Base-by-base conservation (phyloP, 106 monocot species). In the Xerophyta viscosa region DNA sequence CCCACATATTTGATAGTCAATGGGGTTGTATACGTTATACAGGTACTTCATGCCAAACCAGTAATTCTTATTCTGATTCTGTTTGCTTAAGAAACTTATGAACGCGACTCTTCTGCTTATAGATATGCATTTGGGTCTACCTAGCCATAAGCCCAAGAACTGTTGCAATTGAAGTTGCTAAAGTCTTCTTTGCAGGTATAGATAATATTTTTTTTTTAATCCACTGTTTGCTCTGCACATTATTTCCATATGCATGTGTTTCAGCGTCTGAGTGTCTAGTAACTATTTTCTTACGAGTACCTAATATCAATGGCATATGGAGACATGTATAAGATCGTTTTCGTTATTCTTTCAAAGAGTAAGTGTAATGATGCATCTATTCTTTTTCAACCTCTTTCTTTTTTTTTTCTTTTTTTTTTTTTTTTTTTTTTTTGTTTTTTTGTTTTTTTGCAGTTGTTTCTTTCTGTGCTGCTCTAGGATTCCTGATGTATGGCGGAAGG, bases 401-500 rank as follows among this genome's bases (percentile, higher is more conserved):
- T 46, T 33, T 33, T 33, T 33, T n/a, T 33, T 33, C 10, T 10
- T 10, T 33, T 10, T 10, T 10, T 10, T 33, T n/a, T n/a, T n/a
- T n/a, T n/a, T n/a, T n/a, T n/a, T n/a, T n/a, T 33, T 10, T 33
- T 33, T 33, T 33, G 33, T 33, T 33, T 33, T 10, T 33, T 5
- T 46, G 50, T 46, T 46, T 46, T 49, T 25, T 63, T 62, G 59
- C 70, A 96, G 94, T 52, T 60, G 76, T 85, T 23, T 89, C 94
- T 26, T 70, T 89, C 27, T 78, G 55, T 55, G 88, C 81, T 50
- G 84, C 89, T 53, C 53, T 82, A 20, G 88, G 94, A 29, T 96
- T 96, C 71, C 31, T 89, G 57, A 66, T 89, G 18, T 96, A 85
- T 77, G 89, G 94, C 37, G 94, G 84, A 56, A 84, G 85, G 89